Conservation (phyloP, 202 grass and related monocot species). For the Dendrocalamus latiflorus region DNA sequence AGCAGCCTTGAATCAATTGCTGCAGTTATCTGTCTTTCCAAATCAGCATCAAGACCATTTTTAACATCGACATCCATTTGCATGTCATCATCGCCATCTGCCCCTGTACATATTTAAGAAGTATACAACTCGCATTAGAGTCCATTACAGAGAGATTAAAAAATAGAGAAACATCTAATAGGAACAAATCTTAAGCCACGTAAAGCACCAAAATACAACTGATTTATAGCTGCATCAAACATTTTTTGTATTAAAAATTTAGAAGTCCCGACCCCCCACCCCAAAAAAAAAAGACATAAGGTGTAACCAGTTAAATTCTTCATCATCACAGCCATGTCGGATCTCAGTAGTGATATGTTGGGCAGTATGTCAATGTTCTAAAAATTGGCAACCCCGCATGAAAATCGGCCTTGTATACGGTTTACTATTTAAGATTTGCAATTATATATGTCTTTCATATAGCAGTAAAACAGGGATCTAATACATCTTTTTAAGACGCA, state of each 20-base stretch:
- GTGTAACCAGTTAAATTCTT: not conserved
- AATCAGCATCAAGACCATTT: slow-evolving; percentile 68
- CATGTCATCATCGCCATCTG: slow-evolving; percentile 59
- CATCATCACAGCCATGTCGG: not conserved
- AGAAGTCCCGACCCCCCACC: not conserved
- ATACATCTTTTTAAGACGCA: not conserved
- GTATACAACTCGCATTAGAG: slow-evolving; percentile 1
- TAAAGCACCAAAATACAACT: not conserved
- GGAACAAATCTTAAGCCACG: not conserved
- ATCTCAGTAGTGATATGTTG: not conserved
- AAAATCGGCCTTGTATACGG: not conserved
- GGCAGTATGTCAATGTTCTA: not conserved
- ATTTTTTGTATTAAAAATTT: not conserved
- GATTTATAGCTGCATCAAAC: not conserved
- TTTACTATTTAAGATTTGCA: not conserved
- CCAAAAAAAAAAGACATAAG: not conserved
- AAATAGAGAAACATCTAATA: not conserved
- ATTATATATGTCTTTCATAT: not conserved
- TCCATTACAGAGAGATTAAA: not conserved
- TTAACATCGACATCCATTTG: slow-evolving; percentile 68
- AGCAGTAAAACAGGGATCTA: not conserved
- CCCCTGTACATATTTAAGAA: slow-evolving; percentile 29
- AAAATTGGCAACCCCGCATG: not conserved
- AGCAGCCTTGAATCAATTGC: slow-evolving; percentile 84
- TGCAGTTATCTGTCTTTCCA: slow-evolving; percentile 68